A percentile compares a stretch with the other conserved stretches of the same genome.
Conservation (phyloP, 306 rosid species). For the Trifolium subterraneum region DNA sequence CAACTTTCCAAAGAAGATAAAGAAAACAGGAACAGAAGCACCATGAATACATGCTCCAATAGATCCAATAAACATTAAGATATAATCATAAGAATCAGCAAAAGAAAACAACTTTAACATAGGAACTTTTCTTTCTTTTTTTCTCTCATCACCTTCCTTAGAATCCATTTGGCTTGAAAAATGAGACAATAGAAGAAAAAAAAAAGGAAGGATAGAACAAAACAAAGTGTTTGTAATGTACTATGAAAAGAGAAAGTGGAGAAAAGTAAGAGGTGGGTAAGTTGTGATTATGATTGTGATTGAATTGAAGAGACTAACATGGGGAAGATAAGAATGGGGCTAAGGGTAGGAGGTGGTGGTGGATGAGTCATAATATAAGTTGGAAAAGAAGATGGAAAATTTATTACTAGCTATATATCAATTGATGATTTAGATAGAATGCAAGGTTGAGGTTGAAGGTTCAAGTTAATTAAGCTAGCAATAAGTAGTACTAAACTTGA, state of each 20-base stretch:
- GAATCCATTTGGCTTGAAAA: conserved; percentile 37
- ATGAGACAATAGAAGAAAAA: background rate
- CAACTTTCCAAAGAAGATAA: conserved; percentile 86
- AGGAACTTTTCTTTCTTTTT: conserved; percentile 60
- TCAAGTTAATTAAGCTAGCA: conserved; percentile 11
- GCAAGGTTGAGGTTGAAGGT: conserved; percentile 17
- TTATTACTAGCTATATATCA: conserved; percentile 31
- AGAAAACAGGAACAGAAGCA: conserved; percentile 94
- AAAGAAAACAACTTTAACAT: conserved; percentile 70
- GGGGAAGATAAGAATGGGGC: conserved; percentile 33
- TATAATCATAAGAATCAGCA: conserved; percentile 78
- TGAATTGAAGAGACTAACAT: conserved; percentile 42
- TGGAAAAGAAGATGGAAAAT: conserved; percentile 51
- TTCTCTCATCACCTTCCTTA: conserved; percentile 32
- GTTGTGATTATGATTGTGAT: conserved; percentile 39
- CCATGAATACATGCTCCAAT: conserved; percentile 90
- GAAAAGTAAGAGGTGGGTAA: conserved; percentile 17
- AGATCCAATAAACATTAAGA: conserved; percentile 75
- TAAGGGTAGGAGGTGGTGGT: conserved; percentile 47
- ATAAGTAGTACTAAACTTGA: background rate
- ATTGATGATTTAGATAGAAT: conserved; percentile 8
- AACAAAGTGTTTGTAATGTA: conserved; percentile 30
- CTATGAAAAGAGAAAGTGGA: conserved; percentile 7
- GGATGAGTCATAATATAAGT: conserved; percentile 51
- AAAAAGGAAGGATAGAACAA: background rate